Base-by-base conservation (phyloP, 768 basidiomycete genomes). In the Crassisporium funariophilum region DNA sequence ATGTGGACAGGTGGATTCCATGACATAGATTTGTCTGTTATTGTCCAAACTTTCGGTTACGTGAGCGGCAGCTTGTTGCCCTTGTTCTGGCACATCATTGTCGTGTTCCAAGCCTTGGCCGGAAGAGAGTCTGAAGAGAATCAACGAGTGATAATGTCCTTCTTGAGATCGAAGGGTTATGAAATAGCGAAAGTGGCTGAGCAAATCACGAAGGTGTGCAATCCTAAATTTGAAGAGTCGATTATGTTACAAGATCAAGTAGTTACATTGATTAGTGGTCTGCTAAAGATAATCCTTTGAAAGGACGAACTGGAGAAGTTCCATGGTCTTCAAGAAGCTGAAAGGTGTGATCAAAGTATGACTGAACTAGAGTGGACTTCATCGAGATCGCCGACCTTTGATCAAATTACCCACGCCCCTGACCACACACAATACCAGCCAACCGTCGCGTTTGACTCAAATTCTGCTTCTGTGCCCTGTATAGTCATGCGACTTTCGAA, bases 1-100 rank as follows among this genome's bases (percentile, higher is more conserved):
- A 67, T 91, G 89, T 4, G 88, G 88, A 61, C 88, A 91, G 8
- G 75, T 79, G 4, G 85, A 79, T 63, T 91, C 88, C 88, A 91
- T 91, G 6, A 79, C 81, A 59, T 89, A 91, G 10, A 90, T 69
- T 54, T 88, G 77, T 13, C 60, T 61, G 36, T 63, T 55, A 16
- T 53, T 11, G 60, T 24, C 41, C 57, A 31, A 25, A 44, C 48
- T 11, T 36, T 52, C 5, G 44, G 16, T 23, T 29, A 40, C 6
- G 22, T 47, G n/a, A 16, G 41, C 16, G 19, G 38, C 50, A 13
- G 43, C 52, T 19, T 23, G 27, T 37, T 22, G 16, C 16, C 21
- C 41, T 37, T 16, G 37, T 13, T 11, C 40, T 43, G 22, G 7
- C 20, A 7, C 25, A 5, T 19, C 38, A 39, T 29, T 44, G 22